Percentiles rank a stretch among this genome's conserved stretches.
These are phyloP conservation scores for Lentinula detonsa DNA, from an alignment of 768 basidiomycete species.

Conservation along the genomic window DNA sequence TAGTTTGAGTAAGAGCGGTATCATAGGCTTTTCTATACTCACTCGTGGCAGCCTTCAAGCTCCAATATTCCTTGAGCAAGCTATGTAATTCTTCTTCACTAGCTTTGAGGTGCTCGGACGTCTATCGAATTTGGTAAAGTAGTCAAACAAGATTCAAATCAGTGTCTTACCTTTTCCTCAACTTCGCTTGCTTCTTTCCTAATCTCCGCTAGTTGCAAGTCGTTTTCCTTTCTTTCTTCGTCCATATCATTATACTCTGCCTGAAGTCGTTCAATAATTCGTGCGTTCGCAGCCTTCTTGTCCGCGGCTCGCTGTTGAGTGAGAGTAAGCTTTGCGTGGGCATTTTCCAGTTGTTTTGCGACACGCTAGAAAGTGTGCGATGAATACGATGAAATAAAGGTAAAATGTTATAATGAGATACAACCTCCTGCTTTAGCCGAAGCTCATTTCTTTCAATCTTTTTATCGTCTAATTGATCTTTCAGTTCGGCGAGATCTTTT, in stretches of 20 bases:
- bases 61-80: slow-evolving; percentile 80
- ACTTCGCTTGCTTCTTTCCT: slow-evolving; percentile 63
- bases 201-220: slow-evolving; percentile 72
- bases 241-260: slow-evolving; percentile 78
- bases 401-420: not conserved
- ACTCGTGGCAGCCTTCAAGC: slow-evolving; percentile 74
- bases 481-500: slow-evolving; percentile 63
- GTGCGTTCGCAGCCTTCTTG: slow-evolving; percentile 64
- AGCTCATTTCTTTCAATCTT: slow-evolving; percentile 71
- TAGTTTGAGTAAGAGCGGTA: not conserved
- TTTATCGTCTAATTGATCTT: slow-evolving; percentile 65
- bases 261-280: slow-evolving; percentile 70
- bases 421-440: slow-evolving; percentile 61
- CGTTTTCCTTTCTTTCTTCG: slow-evolving; percentile 69
- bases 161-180: slow-evolving; percentile 49
- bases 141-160: not conserved
- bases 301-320: slow-evolving; percentile 78
- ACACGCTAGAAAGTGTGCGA: slow-evolving; percentile 50
- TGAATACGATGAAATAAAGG: not conserved
- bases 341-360: slow-evolving; percentile 74
- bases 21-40: slow-evolving; percentile 9
- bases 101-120: slow-evolving; percentile 65
- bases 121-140: slow-evolving; percentile 32
- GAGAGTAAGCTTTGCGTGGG: slow-evolving; percentile 75
- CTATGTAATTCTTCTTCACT: slow-evolving; percentile 79